Base-by-base conservation (phyloP, 371 early-diverging fungal genomes). In the Basidiobolus heterosporus region DNA sequence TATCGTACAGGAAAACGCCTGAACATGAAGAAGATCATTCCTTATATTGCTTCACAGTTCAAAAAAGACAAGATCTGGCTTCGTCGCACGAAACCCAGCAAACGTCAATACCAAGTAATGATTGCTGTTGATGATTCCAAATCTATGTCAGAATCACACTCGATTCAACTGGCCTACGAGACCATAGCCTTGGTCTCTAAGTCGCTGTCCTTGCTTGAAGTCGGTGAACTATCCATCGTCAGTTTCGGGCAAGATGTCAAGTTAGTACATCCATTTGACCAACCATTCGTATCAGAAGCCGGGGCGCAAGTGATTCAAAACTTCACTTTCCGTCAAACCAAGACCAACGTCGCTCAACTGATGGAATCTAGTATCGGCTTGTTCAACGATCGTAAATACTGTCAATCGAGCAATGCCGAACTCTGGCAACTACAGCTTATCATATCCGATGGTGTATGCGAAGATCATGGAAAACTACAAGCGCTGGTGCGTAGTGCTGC, bases 31-130 rank as follows among this genome's bases (percentile, higher is more conserved):
- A 96, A 89, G 72, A 88, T 99, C 47, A 92, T 99, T 53, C 91
- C 98, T 1, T 99, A 98, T 59, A 96, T 99, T 62, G 99, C 98
- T 17, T 85, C 86, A 56, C 88, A 95, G 59, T 98, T 88, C 73
- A 91, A 91, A 71, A 98, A 93, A 70, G 98, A 99, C 70, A 97
- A 96, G 75, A 99, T 99, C 52, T 99, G 99, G 99, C 69, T 98
- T 59, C 84, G 97, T 39, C 83, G 99, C 44, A 96, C 92, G 38
- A 93, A 91, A 61, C 93, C 90, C n/a, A 83, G 85, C 53, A 92
- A 96, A 57, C 82, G 97, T 46, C 85, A 91, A 47, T 99, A 99
- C 69, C 91, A 94, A 59, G 85, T 99, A 22, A 80, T 98, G 80
- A 73, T 99, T 16, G 85, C 98, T 14, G 82, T 99, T 39, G 99